These are phyloP conservation scores for Letharia columbiana DNA, from an alignment of 495 filamentous ascomycete species.

Conservation along the genomic window DNA sequence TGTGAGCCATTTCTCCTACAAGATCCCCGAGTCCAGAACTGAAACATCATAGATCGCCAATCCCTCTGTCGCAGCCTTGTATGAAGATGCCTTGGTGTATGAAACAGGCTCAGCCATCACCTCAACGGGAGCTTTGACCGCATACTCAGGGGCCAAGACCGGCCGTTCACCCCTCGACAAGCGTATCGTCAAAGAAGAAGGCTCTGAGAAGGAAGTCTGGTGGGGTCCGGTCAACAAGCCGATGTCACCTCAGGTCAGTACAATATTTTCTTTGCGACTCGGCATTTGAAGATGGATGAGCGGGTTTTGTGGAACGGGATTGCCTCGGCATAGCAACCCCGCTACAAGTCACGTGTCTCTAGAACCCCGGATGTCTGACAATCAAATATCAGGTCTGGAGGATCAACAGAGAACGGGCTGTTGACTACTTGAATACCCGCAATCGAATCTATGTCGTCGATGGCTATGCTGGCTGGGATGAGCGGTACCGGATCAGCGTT, in stretches of 20 bases:
- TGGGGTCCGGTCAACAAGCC: constrained; percentile 99
- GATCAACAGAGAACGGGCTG: constrained; percentile 96
- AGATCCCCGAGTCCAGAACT: background rate
- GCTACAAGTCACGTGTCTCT: constrained; percentile 25
- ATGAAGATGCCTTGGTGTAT: constrained; percentile 98
- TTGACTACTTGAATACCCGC: constrained; percentile 97
- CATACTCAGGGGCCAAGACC: constrained; percentile 97
- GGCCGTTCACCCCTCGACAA: constrained; percentile 95
- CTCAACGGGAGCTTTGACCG: constrained; percentile 85
- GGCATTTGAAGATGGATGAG: background rate
- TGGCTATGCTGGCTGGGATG: constrained; percentile 96
- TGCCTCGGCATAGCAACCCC: constrained; percentile 26
- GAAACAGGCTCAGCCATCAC: constrained; percentile 97
- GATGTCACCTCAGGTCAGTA: constrained; percentile 92
- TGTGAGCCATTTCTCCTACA: constrained; percentile 44
- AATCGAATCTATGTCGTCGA: constrained; percentile 98
- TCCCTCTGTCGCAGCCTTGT: constrained; percentile 83
- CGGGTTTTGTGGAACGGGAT: background rate
- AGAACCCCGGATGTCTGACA: constrained; percentile 23
- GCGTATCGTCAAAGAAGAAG: constrained; percentile 86
- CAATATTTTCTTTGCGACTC: background rate
- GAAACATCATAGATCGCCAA: constrained; percentile 64
- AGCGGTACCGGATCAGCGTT: constrained; percentile 95
- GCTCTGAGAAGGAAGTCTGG: constrained; percentile 88
- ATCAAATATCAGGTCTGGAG: constrained; percentile 75